Percentiles rank a stretch among this genome's conserved stretches.
Conservation (phyloP, 75 land plant species). For the Isoetes taiwanensis region DNA sequence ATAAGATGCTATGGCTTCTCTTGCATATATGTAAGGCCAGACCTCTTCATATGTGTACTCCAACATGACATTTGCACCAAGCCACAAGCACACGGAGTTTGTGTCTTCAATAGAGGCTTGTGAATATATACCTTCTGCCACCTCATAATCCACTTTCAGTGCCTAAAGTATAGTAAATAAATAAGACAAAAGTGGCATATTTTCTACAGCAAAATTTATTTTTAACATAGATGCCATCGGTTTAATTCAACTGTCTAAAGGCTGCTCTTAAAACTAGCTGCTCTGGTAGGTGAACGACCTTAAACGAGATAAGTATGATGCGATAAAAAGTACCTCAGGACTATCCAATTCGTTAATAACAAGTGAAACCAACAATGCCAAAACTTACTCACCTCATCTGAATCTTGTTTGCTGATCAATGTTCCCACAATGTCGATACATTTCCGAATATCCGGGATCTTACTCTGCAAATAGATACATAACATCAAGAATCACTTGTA, state of each 20-base stretch:
- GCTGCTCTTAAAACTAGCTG: not conserved
- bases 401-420: slow-evolving; percentile 58
- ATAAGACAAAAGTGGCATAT: not conserved
- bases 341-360: no score
- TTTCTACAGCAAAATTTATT: not conserved
- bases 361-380: not conserved
- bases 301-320: no score
- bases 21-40: not conserved
- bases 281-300: no score
- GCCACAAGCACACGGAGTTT: slow-evolving; percentile 90
- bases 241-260: not conserved
- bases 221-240: not conserved
- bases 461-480: slow-evolving; percentile 47
- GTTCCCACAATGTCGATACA: slow-evolving; percentile 78
- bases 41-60: slow-evolving; percentile 95
- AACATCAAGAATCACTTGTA: no score
- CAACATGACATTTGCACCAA: slow-evolving; percentile 99
- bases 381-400: slow-evolving; percentile 53
- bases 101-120: slow-evolving; percentile 63
- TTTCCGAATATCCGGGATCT: slow-evolving; percentile 95
- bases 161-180: slow-evolving; percentile 24
- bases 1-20: not conserved
- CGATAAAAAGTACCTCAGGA: no score
- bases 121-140: slow-evolving; percentile 93
- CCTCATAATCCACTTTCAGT: slow-evolving; percentile 78